Evolutionary conservation across 768 basidiomycete genomes (phyloP), one percentile per base, ranked within the genome.

Genomic region (Podaxis sp.): DNA sequence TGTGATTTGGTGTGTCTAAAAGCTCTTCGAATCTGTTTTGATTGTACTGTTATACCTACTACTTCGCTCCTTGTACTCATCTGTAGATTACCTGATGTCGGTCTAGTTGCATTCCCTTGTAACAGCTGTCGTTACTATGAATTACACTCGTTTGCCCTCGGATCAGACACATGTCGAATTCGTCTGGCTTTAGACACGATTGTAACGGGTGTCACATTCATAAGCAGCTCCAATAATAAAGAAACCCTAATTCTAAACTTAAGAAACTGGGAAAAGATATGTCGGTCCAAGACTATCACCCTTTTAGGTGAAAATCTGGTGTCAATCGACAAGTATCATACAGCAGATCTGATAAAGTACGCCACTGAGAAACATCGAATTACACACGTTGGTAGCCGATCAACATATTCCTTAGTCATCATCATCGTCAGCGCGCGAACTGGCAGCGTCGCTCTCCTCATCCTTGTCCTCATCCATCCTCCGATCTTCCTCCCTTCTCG

Each of bases 401-500:
- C 43, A 46, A 46, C 43, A n/a, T 7, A 19, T 9, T 36, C 36
- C 22, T 61, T 55, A 65, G 9, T 68, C 67, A 50, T 59, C 57
- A 59, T 59, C 57, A 25, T 60, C 51, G 53, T 66, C 82, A 11
- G 76, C 80, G 49, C 81, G 76, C 4, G 85, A 87, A 67, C 85
- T 87, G 29, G 82, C 82, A 4, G 82, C 83, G 71, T 85, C 85
- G 63, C 82, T 71, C 47, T 60, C 82, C 11, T 68, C 75, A 24
- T 56, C 57, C 24, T 55, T 47, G 46, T 54, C 55, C 33, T 38
- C 57, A 41, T 55, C 41, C 55, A 13, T 27, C 13, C 49, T 36
- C 22, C 5, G 15, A 36, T 55, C 49, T 25, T 56, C 41, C 15
- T 57, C 24, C 6, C 17, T 38, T 41, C 6, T 12, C 38, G 9